Evolutionary conservation across 208 protist species (phyloP), one percentile per base, ranked within the genome.

Genomic region (Trypanosoma caninum): DNA sequence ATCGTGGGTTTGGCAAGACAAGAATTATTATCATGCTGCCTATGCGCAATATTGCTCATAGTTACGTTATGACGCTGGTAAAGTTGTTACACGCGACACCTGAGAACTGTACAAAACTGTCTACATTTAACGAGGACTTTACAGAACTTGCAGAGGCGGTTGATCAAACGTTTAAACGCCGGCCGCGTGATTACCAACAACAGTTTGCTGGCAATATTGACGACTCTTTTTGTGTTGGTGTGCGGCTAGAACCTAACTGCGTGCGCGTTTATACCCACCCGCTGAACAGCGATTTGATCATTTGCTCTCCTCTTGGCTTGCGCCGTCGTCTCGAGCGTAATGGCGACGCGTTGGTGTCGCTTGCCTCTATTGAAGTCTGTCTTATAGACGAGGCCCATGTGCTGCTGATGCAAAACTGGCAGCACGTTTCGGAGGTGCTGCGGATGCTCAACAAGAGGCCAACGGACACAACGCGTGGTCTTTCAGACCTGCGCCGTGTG

Each of bases 341-440:
- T 61, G 86, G 83, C 34, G 84, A 91, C 40, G 58, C 78, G 22
- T 55, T 79, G 20, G 82, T 89, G 9, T 85, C 82, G 3, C 78
- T 99, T 11, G 89, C 95, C 8, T 97, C 94, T 3, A 83, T 99
- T 30, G 97, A 99, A 68, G 71, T 99, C 11, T 84, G 94, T 28
- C 65, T 98, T 9, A 41, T 98, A 9, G 94, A 98, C 68, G 89
- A 97, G 65, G 82, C 87, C 2, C 94, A 99, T 40, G 86, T 97
- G n/a, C 66, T 98, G n/a, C 71, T 91, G 13, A 93, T 98, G 89
- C 97, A 99, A 65, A 99, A 99, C 71, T 99, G 97, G 95, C 83
- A 97, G 51, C 94, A 98, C 61, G 78, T 97, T 8, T 47, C 75
- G 4, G 76, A 68, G 9, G 78, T 89, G 59, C 46, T 96, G 46